Base-by-base conservation (phyloP, 495 filamentous ascomycete genomes). In the Hypoxylon lienhwacheense region DNA sequence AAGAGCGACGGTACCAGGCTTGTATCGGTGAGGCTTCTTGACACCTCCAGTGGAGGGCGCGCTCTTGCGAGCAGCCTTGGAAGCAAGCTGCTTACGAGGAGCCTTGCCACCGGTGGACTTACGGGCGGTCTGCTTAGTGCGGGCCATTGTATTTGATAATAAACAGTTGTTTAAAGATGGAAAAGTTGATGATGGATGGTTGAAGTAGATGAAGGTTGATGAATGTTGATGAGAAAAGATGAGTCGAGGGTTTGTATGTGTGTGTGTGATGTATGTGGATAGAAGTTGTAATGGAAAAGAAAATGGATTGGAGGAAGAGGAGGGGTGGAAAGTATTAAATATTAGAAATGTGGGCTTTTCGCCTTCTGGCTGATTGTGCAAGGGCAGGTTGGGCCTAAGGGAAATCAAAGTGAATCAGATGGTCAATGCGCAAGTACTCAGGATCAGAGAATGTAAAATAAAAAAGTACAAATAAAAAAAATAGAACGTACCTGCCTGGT, bases 11-110 rank as follows among this genome's bases (percentile, higher is more conserved):
- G 93, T 99, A 91, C 91, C 92, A 73, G 93, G 93, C 92, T 97
- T 99, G 76, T 99, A 99, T 68, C 93, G 87, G 81, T 97, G 95
- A 75, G 93, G 93, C 93, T 99, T 99, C 95, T 99, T 99, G 87
- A 99, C 93, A 78, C 81, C 81, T 59, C 81, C 81, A 68, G 73
- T 82, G 7, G 76, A 81, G 59, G 78, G 76, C 3, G 77, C 80
- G 50, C 68, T 73, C 73, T 81, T 82, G 74, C 77, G 75, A 29
- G 75, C 73, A 26, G 74, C 71, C 72, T 76, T 78, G 74, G 70
- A 74, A 53, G 73, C 73, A 70, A 96, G 90, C 84, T 95, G 89
- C 89, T 97, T 97, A 81, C 91, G 91, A 66, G 91, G 91, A 69
- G 91, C 91, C 85, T 97, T 97, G 84, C 91, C 91, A 93, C 91